Base-by-base conservation (phyloP, 768 basidiomycete genomes). In the Omphalotus guepiniiformis region DNA sequence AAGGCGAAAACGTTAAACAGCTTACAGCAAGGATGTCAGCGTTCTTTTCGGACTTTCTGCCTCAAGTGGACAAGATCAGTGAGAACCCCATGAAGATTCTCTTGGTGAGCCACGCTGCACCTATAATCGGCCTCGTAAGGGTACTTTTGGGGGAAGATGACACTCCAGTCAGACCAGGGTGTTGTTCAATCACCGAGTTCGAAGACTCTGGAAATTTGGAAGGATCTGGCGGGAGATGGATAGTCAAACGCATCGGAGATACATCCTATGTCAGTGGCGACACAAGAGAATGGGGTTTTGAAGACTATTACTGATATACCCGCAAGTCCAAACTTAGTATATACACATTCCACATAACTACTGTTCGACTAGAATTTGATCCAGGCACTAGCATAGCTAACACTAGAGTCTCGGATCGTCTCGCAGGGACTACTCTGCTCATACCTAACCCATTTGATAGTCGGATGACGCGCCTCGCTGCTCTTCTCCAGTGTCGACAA, bases 311-410 rank as follows among this genome's bases (percentile, higher is more conserved):
- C 21, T 36, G 8, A 19, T 27, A 9, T 25, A 0, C 22, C 30
- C 30, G 30, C 30, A 34, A n/a, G n/a, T 34, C 9, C 30, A 34
- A 34, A 34, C 30, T 34, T n/a, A 16, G n/a, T 34, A 9, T 34
- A 9, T n/a, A 16, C n/a, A n/a, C n/a, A n/a, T n/a, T n/a, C n/a
- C n/a, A n/a, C n/a, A n/a, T n/a, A n/a, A n/a, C 26, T 28, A 27
- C 19, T 28, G n/a, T 39, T 42, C 47, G 26, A 12, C 51, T 71
- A 86, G 63, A 90, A 78, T 28, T 70, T 74, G 36, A 91, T 68
- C 67, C 83, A 93, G 25, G 85, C 96, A 61, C 93, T 95, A 6
- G 93, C 94, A 61, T 99, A 99, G 65, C 93, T 95, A 18, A 99
- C 96, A 60, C 95, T 97, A 27, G 87, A 90, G 63, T 93, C 90